A percentile compares a stretch with the other conserved stretches of the same genome.
Conservation (phyloP, 352 stramenopile species). For the Phytophthora aleatoria region DNA sequence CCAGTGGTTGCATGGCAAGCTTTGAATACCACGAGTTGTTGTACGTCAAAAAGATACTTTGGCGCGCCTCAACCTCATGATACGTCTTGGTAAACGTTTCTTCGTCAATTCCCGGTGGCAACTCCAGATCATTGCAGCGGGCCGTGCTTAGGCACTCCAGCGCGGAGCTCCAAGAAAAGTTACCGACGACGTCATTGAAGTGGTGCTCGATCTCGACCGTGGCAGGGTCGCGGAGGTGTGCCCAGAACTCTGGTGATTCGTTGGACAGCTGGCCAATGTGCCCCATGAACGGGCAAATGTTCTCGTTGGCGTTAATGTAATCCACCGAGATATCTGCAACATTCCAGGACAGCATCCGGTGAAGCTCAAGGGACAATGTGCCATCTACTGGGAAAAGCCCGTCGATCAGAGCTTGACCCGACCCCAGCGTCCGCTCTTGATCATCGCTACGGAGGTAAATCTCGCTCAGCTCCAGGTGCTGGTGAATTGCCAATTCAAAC, state of each 20-base stretch:
- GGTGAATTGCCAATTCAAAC: not conserved
- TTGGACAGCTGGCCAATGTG: conserved; percentile 70
- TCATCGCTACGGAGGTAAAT: conserved; percentile 88
- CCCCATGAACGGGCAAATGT: conserved; percentile 78
- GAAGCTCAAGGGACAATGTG: conserved; percentile 47
- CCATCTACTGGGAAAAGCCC: conserved; percentile 74
- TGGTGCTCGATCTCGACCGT: conserved; percentile 58
- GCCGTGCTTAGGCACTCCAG: conserved; percentile 84
- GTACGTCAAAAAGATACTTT: conserved; percentile 67
- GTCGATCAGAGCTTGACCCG: conserved; percentile 82
- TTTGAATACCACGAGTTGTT: conserved; percentile 87
- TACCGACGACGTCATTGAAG: conserved; percentile 69
- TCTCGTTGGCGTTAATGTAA: conserved; percentile 81
- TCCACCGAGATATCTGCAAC: conserved; percentile 78
- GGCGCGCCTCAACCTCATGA: conserved; percentile 71
- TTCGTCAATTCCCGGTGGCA: conserved; percentile 70
- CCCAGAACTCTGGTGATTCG: conserved; percentile 57
- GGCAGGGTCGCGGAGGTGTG: conserved; percentile 49
- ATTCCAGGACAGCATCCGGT: conserved; percentile 78
- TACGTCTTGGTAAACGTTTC: conserved; percentile 80
- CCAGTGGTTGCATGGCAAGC: conserved; percentile 84
- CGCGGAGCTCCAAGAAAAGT: conserved; percentile 82
- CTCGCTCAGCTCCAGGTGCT: conserved; percentile 50
- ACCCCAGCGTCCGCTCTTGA: conserved; percentile 83
- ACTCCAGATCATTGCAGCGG: conserved; percentile 74